These are phyloP conservation scores for Mycena olivaceomarginata DNA, from an alignment of 768 basidiomycete species.

Conservation along the genomic window DNA sequence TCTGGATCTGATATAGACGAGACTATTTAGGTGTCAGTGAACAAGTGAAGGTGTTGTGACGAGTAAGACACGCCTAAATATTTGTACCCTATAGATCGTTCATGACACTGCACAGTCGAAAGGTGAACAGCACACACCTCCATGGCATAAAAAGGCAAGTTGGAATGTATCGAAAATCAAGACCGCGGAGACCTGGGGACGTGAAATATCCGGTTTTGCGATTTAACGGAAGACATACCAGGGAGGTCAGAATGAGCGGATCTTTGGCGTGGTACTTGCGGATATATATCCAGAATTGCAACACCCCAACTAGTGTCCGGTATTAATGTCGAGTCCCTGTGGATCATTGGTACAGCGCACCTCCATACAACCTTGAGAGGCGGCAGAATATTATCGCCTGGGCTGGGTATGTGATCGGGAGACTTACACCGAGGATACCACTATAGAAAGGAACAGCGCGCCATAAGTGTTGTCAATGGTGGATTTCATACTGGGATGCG, in stretches of 20 bases:
- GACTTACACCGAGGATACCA: conserved; percentile 30
- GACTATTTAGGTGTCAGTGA: background rate
- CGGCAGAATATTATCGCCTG: background rate
- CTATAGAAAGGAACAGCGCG: conserved; percentile 26
- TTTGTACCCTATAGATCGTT: conserved; percentile 8
- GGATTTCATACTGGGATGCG: too few relatives aligned
- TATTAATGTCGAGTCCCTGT: background rate
- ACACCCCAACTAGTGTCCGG: conserved; percentile 34
- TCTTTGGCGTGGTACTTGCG: conserved; percentile 42
- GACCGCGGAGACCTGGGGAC: conserved; percentile 30
- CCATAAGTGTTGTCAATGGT: conserved; percentile 41
- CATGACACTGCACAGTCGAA: background rate
- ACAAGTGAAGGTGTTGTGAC: too few relatives aligned
- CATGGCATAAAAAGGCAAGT: conserved; percentile 32
- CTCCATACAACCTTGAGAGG: conserved; percentile 31
- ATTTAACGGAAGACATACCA: conserved; percentile 24
- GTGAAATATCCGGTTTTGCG: background rate
- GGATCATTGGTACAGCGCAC: conserved; percentile 8
- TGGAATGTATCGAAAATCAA: conserved; percentile 38
- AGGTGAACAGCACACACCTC: conserved; percentile 12
- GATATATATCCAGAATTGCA: conserved; percentile 44
- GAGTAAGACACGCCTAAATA: conserved; percentile 31
- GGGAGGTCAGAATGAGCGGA: background rate
- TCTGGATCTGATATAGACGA: conserved; percentile 9
- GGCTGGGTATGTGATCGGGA: background rate